These are phyloP conservation scores for Grosmannia serpens DNA, from an alignment of 2,329 filamentous ascomycete genomes.

Conservation along the genomic window DNA sequence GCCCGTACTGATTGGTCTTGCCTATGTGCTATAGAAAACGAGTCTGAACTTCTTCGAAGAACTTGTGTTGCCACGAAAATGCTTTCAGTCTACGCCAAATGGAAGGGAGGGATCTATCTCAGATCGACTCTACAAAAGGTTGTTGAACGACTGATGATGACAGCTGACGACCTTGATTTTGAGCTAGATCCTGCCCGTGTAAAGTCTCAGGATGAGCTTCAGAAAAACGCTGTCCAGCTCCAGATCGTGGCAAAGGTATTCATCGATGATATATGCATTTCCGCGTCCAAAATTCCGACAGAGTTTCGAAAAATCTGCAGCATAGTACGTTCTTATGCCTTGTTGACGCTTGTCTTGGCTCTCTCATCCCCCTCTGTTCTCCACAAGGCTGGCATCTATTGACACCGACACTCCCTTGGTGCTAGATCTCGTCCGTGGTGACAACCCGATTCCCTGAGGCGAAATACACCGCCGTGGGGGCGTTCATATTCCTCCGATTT, in stretches of 20 bases:
- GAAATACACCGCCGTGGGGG: slow-evolving; percentile 60
- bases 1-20: not conserved
- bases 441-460: slow-evolving; percentile 54
- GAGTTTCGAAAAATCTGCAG: slow-evolving; percentile 57
- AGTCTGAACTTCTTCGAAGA: slow-evolving; percentile 54
- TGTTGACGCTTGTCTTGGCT: not conserved
- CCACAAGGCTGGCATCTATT: too few species aligned
- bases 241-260: slow-evolving; percentile 59
- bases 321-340: slow-evolving; percentile 24
- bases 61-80: slow-evolving; percentile 64
- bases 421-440: slow-evolving; percentile 50
- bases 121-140: slow-evolving; percentile 55
- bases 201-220: slow-evolving; percentile 46
- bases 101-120: slow-evolving; percentile 55
- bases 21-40: slow-evolving; percentile 39
- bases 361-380: too few species aligned
- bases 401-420: not conserved
- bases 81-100: slow-evolving; percentile 59
- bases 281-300: slow-evolving; percentile 46
- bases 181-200: slow-evolving; percentile 56
- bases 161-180: slow-evolving; percentile 55
- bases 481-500: slow-evolving; percentile 61
- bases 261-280: slow-evolving; percentile 58
- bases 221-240: slow-evolving; percentile 55
- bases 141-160: slow-evolving; percentile 52